Conservation (phyloP, 257 asterid genomes). For the Eucommia ulmoides region DNA sequence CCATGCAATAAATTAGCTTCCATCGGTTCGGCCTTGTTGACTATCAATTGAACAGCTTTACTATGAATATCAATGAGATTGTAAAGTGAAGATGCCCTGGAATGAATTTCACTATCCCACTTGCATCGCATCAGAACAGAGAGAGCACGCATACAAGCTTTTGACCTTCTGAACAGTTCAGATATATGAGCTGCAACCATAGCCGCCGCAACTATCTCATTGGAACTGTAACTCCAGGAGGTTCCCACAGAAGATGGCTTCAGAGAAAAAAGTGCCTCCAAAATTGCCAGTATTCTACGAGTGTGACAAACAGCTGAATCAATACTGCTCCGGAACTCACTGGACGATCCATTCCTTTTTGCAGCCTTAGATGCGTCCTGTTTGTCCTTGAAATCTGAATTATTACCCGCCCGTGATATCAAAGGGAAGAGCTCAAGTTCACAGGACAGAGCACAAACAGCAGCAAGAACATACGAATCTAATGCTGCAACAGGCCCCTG, state of each 20-base stretch:
- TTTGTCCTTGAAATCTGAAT: constrained; percentile 19
- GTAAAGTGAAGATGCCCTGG: constrained; percentile 86
- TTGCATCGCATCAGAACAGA: constrained; percentile 70
- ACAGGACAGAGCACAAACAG: constrained; percentile 94
- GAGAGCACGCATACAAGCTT: constrained; percentile 93
- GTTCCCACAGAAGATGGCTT: constrained; percentile 92
- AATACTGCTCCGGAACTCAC: constrained; percentile 48
- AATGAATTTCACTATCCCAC: constrained; percentile 79
- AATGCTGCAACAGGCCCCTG: constrained; percentile 95
- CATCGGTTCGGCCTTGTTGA: constrained; percentile 86
- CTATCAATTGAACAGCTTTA: constrained; percentile 85
- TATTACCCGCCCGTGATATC: constrained; percentile 46
- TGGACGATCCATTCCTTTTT: constrained; percentile 33
- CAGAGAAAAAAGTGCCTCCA: constrained; percentile 95
- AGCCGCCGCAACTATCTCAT: constrained; percentile 97
- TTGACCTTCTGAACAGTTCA: constrained; percentile 85
- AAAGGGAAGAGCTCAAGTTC: constrained; percentile 89
- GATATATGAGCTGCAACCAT: constrained; percentile 99
- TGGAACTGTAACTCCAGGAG: constrained; percentile 87
- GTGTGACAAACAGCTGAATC: constrained; percentile 85
- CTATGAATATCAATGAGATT: constrained; percentile 89
- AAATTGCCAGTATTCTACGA: constrained; percentile 72
- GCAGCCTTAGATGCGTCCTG: constrained; percentile 27
- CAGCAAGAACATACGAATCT: constrained; percentile 96
- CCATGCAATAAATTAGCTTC: constrained; percentile 71